Base-by-base conservation (phyloP, 352 stramenopile genomes). In the Phytopythium sindhum region DNA sequence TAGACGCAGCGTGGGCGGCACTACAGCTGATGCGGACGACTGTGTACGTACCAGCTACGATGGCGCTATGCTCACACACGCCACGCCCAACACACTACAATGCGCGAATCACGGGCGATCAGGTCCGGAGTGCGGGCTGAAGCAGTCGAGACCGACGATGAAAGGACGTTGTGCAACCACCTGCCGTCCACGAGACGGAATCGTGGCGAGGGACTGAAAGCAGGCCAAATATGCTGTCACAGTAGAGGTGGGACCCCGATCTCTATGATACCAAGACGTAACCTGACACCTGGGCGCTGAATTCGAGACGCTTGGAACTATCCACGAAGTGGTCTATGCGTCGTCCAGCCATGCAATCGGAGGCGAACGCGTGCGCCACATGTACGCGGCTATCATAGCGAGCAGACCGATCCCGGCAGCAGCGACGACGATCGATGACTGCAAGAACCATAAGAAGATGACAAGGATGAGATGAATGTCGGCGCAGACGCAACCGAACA, bases 361-460 rank as follows among this genome's bases (percentile, higher is more conserved):
- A 57, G 47, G 61, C 54, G 71, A 66, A 48, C 67, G 72, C 59
- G 79, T 59, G 50, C 75, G 75, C 64, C 75, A 66, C 41, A 55
- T 24, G 59, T 77, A 80, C 17, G 75, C 66, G 15, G 63, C 74
- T 29, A 63, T 54, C 7, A 75, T 54, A 23, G 69, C 75, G 50
- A 78, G 58, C 41, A 83, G 31, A 9, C 72, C 69, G 60, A 80
- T 41, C 0, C 64, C 63, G 33, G 74, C 65, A 14, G 75, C 66
- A 33, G 67, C 66, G 35, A 64, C 50, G 61, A 78, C 44, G 35
- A 67, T 47, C 29, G 72, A 78, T 35, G 61, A 63, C 74, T 81
- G 41, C 47, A 28, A 2, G 17, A 47, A 12, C 41, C 7, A 63
- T 23, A 48, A 33, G 21, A 31, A 23, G 33, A 33, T 12, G 50